These are phyloP conservation scores for Peronospora belbahrii DNA, from an alignment of 352 stramenopile species.

Conservation along the genomic window DNA sequence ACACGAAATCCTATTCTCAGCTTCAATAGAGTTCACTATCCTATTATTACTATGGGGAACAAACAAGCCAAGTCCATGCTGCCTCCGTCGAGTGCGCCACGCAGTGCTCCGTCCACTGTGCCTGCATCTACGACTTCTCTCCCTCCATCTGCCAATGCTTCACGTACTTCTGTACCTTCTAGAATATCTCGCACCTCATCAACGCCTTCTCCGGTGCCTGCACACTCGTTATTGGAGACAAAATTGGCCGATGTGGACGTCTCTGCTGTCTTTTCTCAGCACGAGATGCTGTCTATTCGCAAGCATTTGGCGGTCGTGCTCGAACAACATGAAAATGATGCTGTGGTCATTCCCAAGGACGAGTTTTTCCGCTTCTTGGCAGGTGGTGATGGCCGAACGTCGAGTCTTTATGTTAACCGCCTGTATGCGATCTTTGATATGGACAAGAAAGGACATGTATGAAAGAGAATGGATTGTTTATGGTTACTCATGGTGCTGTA, in stretches of 20 bases:
- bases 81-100: constrained; percentile 17
- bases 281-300: constrained; percentile 74
- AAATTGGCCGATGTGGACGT: constrained; percentile 72
- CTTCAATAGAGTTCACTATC: constrained; percentile 34
- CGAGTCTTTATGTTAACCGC: constrained; percentile 77
- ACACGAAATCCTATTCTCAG: no score
- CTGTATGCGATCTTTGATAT: constrained; percentile 86
- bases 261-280: constrained; percentile 60
- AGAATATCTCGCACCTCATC: constrained; percentile 9
- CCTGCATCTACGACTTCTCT: neutral
- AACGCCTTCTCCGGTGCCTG: constrained; percentile 12
- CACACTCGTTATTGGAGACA: constrained; percentile 44
- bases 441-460: constrained; percentile 56
- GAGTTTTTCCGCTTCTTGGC: constrained; percentile 84
- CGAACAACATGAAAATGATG: constrained; percentile 55
- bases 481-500: neutral
- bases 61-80: constrained; percentile 63
- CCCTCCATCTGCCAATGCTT: constrained; percentile 1
- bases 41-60: constrained; percentile 54
- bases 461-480: neutral
- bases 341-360: constrained; percentile 73
- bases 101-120: constrained; percentile 7
- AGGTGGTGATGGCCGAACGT: constrained; percentile 47
- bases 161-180: neutral
- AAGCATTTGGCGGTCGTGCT: constrained; percentile 66